A percentile compares a stretch with the other conserved stretches of the same genome.
These are phyloP conservation scores for Trichoderma gracile DNA, from an alignment of 2,329 filamentous ascomycete species.

Conservation along the genomic window DNA sequence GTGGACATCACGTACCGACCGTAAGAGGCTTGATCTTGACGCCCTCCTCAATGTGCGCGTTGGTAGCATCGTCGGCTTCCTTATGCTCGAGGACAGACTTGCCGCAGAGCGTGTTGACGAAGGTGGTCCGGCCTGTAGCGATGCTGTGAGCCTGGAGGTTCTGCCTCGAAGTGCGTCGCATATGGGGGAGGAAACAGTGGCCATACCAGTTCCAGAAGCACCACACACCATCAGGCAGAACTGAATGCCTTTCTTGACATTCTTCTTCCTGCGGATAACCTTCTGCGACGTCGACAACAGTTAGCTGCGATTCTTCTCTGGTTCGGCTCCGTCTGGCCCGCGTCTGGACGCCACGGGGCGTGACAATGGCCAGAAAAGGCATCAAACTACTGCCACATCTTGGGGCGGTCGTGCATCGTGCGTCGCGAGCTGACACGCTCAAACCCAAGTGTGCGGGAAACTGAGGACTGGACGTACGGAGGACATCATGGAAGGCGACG, in stretches of 20 bases:
- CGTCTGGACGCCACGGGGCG: neutral
- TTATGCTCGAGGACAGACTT: constrained; percentile 89
- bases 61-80: constrained; percentile 85
- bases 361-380: neutral
- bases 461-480: constrained; percentile 25
- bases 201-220: constrained; percentile 92
- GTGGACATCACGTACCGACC: constrained; percentile 65
- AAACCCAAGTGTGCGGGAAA: neutral
- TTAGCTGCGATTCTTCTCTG: neutral
- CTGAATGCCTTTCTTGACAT: constrained; percentile 99
- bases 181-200: constrained; percentile 32
- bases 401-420: neutral
- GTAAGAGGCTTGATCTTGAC: constrained; percentile 99
- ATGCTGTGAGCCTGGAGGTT: constrained; percentile 29
- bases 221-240: constrained; percentile 99
- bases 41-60: constrained; percentile 90
- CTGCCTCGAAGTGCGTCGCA: neutral
- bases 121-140: constrained; percentile 82
- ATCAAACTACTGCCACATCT: neutral
- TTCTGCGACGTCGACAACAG: constrained; percentile 53
- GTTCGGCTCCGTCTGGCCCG: neutral
- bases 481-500: constrained; percentile 32
- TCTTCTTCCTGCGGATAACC: constrained; percentile 99
- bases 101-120: constrained; percentile 98
- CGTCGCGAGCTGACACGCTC: constrained; percentile 2